Conservation (phyloP, 192 early-diverging fungal genomes). For the Coemansia biformis region DNA sequence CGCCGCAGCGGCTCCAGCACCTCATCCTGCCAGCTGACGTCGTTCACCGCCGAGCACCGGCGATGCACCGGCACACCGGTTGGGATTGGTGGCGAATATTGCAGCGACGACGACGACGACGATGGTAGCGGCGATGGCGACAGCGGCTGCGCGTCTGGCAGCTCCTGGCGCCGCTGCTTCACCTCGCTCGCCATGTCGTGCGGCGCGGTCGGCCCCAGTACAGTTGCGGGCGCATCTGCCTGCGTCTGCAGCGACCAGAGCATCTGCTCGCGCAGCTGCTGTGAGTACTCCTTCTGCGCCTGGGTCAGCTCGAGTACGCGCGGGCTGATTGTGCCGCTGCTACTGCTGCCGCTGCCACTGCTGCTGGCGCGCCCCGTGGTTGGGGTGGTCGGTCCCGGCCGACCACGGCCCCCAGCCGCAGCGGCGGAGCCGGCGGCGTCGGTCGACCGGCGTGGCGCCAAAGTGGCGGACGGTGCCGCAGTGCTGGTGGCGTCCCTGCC, state of each 20-base stretch:
- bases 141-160: not conserved
- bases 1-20: constrained; percentile 44
- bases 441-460: not conserved
- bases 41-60: not conserved
- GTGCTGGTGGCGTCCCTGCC: constrained; percentile 12
- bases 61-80: too few relatives aligned
- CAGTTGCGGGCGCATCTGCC: constrained; percentile 18
- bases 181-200: not conserved
- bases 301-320: constrained; percentile 33
- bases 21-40: constrained; percentile 36
- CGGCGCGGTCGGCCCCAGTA: constrained; percentile 10
- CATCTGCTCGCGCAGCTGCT: constrained; percentile 41
- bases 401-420: not conserved
- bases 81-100: not conserved
- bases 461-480: not conserved
- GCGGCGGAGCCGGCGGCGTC: not conserved
- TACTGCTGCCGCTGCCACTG: constrained; percentile 1
- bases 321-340: constrained; percentile 13
- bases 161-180: constrained; percentile 4
- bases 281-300: constrained; percentile 23
- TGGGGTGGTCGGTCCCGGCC: not conserved
- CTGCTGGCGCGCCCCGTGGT: constrained; percentile 1
- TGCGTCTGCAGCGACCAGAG: constrained; percentile 30
- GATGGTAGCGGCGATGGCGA: not conserved
- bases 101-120: not conserved